phyloP scores from a whole-genome alignment of 2,329 filamentous ascomycete genomes.

The Fusarium brevicatenulatum region DNA sequence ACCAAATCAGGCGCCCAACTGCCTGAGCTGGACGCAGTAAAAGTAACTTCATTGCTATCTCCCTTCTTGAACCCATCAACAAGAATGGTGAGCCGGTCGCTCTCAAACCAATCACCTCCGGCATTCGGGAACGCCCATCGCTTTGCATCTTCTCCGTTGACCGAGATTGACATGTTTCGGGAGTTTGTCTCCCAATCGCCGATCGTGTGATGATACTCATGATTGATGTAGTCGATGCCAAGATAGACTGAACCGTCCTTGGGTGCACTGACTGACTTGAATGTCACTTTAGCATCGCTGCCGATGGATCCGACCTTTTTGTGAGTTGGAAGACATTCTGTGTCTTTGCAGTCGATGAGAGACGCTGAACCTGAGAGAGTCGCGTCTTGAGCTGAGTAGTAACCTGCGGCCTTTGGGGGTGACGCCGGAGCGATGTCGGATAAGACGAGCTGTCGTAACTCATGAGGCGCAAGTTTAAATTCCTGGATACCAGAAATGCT shows the following conservation, averaged over 20 bases:
- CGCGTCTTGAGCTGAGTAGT: slow-evolving; percentile 54
- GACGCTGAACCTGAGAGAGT: slow-evolving; percentile 50
- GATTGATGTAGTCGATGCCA: slow-evolving; percentile 63
- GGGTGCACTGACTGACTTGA: slow-evolving; percentile 47
- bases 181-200: slow-evolving; percentile 60
- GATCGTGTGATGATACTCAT: slow-evolving; percentile 57
- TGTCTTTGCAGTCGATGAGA: slow-evolving; percentile 48
- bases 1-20: slow-evolving; percentile 55
- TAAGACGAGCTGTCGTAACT: slow-evolving; percentile 53
- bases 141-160: slow-evolving; percentile 56
- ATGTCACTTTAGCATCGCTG: slow-evolving; percentile 48
- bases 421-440: slow-evolving; percentile 46
- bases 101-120: slow-evolving; percentile 62
- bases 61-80: slow-evolving; percentile 58
- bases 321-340: slow-evolving; percentile 55
- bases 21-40: slow-evolving; percentile 43
- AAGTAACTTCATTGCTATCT: slow-evolving; percentile 50
- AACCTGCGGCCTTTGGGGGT: slow-evolving; percentile 42
- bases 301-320: slow-evolving; percentile 55
- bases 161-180: slow-evolving; percentile 59
- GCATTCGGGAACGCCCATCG: slow-evolving; percentile 62
- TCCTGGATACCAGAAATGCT: slow-evolving; percentile 47
- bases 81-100: slow-evolving; percentile 56
- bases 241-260: slow-evolving; percentile 52
- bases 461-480: slow-evolving; percentile 51